Evolutionary conservation across 1,284 basidiomycete genomes (phyloP).

Genomic region (Heterobasidion irregulare): DNA sequence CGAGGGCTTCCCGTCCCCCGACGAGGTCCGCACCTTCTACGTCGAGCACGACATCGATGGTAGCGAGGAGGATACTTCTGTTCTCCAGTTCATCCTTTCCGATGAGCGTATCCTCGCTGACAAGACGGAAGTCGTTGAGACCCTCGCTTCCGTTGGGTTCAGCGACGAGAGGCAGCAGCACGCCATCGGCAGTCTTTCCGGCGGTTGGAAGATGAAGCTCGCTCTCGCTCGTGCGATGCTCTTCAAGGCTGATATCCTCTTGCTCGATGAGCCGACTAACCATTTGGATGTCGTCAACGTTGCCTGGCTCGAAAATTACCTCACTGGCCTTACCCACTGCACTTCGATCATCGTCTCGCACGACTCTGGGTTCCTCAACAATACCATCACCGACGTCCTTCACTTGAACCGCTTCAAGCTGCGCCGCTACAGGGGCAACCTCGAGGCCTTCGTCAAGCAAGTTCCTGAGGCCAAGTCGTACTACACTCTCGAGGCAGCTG

Average conservation of each 20-base stretch:
- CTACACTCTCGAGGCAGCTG: conserved; percentile 89
- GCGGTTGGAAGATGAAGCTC: conserved; percentile 99
- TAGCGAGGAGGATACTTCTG: conserved; percentile 86
- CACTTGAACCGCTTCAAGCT: conserved; percentile 99
- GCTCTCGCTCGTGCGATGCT: conserved; percentile 97
- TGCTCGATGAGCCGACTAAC: conserved; percentile 98
- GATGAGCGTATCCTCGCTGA: conserved; percentile 80
- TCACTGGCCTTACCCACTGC: conserved; percentile 81
- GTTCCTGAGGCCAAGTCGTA: conserved; percentile 98
- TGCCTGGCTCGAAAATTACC: conserved; percentile 95
- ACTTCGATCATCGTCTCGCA: conserved; percentile 98
- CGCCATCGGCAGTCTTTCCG: conserved; percentile 88
- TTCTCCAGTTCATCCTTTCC: conserved; percentile 81
- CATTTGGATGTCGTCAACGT: conserved; percentile 97
- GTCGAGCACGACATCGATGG: conserved; percentile 99
- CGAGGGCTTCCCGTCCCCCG: conserved; percentile 94
- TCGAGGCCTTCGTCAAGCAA: conserved; percentile 89
- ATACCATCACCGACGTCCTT: conserved; percentile 97
- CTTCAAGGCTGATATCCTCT: conserved; percentile 96
- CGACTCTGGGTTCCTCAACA: conserved; percentile 98
- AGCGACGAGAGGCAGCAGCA: conserved; percentile 78
- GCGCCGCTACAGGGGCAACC: conserved; percentile 95
- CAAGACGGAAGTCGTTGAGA: conserved; percentile 70
- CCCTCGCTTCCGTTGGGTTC: conserved; percentile 89
- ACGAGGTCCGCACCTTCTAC: conserved; percentile 96